These are phyloP conservation scores for Leccinum olivaceopallidum DNA, from an alignment of 768 basidiomycete species.

Conservation along the genomic window DNA sequence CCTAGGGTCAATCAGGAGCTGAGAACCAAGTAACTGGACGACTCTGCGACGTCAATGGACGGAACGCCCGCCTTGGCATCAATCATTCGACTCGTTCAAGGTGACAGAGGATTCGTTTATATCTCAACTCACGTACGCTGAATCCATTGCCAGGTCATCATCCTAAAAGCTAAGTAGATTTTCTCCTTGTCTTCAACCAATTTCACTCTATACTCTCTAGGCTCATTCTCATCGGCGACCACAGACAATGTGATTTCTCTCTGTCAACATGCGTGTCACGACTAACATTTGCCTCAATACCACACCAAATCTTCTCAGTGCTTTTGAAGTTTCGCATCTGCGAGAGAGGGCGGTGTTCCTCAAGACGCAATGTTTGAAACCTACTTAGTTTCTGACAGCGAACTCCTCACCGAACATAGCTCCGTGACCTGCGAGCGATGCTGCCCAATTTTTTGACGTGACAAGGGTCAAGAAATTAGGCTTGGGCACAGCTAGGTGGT, in stretches of 20 bases:
- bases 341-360: conserved; percentile 49
- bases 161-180: conserved; percentile 39
- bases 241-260: conserved; percentile 35
- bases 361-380: conserved; percentile 67
- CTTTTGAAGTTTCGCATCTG: conserved; percentile 73
- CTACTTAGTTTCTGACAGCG: conserved; percentile 27
- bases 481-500: conserved; percentile 39
- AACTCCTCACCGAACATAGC: conserved; percentile 58
- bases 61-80: too few species aligned
- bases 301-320: conserved; percentile 65
- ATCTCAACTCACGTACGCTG: background rate
- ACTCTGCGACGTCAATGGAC: too few species aligned
- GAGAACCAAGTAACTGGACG: too few species aligned
- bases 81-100: conserved; percentile 14
- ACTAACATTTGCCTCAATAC: conserved; percentile 46
- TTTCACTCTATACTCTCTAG: conserved; percentile 31
- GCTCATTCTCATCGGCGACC: conserved; percentile 41
- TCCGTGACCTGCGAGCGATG: conserved; percentile 36
- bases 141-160: too few species aligned
- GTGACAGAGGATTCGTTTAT: conserved; percentile 7
- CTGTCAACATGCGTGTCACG: background rate
- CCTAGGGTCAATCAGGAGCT: too few species aligned
- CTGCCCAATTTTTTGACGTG: conserved; percentile 39
- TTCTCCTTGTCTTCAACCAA: conserved; percentile 35
- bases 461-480: conserved; percentile 31